Evolutionary conservation across 345 rosid genomes (phyloP).

Genomic region (Raphanus sativus): DNA sequence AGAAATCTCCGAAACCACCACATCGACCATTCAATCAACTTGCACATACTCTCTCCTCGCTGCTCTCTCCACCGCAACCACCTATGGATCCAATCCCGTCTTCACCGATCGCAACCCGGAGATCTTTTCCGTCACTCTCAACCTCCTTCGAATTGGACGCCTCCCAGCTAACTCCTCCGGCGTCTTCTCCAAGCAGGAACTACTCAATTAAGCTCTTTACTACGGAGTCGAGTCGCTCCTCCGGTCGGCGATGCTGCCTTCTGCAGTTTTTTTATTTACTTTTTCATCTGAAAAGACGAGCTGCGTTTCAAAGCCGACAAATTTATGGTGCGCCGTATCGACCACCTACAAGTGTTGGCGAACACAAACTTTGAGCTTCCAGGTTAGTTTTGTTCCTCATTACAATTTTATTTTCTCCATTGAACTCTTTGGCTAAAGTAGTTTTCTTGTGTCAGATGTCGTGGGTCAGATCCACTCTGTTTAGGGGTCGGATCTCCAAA

Average conservation of each 20-base stretch:
- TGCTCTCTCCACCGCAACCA: slow-evolving; percentile 56
- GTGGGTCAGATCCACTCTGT: no score
- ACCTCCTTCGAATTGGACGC: slow-evolving; percentile 68
- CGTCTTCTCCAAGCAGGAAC: slow-evolving; percentile 74
- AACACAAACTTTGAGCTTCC: no score
- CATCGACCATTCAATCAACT: slow-evolving; percentile 68
- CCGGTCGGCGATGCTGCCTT: slow-evolving; percentile 60
- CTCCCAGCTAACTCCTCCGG: slow-evolving; percentile 59
- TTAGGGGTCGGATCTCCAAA: no score
- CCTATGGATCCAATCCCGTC: slow-evolving; percentile 45
- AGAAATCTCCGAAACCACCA: slow-evolving; percentile 70
- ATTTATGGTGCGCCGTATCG: no score
- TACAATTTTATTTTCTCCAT: no score
- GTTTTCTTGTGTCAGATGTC: no score
- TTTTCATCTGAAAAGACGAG: no score
- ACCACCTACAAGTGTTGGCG: no score
- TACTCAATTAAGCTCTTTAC: slow-evolving; percentile 80
- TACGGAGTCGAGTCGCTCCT: slow-evolving; percentile 79
- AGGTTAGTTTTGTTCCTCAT: no score
- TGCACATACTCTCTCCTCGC: slow-evolving; percentile 81
- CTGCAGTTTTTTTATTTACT: no score
- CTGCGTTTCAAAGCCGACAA: no score
- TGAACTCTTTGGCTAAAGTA: no score
- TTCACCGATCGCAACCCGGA: slow-evolving; percentile 97
- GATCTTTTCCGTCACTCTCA: slow-evolving; percentile 76